Evolutionary conservation across 1,284 basidiomycete species (phyloP), one percentile per base, ranked within the genome.

Genomic region (Laetiporus sulphureus): DNA sequence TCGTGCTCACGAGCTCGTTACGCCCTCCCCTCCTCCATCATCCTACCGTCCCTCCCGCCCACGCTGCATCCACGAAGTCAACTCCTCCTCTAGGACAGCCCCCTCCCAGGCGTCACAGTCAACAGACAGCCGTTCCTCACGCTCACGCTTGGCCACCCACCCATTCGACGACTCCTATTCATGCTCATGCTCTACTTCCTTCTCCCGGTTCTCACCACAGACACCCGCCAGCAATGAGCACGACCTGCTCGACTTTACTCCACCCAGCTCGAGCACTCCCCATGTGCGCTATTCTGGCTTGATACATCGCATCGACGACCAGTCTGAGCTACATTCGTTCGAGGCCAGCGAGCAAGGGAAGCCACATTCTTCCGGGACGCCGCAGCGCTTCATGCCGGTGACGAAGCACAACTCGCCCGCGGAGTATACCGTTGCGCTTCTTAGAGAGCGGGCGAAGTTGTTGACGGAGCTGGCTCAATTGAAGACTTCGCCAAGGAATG

Each of bases 21-120:
- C n/a, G n/a, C n/a, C n/a, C n/a, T n/a, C n/a, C n/a, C 37, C 36
- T 48, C 18, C 41, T 46, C 38, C 27, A 37, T 16, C 19, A 25
- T 21, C 15, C 22, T n/a, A 27, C 25, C 8, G 25, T 32, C 27
- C 6, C 37, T 46, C 30, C 46, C 32, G 23, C 21, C 59, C 55
- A 5, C 59, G 53, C 3, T 76, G 74, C 52, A 76, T 77, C 36
- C 74, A 79, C 53, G 71, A 79, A 50, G 53, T 76, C 12, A n/a
- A n/a, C n/a, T n/a, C n/a, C n/a, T n/a, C n/a, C n/a, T n/a, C n/a
- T n/a, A n/a, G n/a, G n/a, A n/a, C n/a, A n/a, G n/a, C n/a, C n/a
- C n/a, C n/a, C n/a, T n/a, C n/a, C n/a, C n/a, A n/a, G n/a, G n/a
- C n/a, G n/a, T n/a, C n/a, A n/a, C n/a, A n/a, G n/a, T n/a, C n/a